Evolutionary conservation across 1,139 yeast species (phyloP).

Genomic region (Arxiozyma slooffiae): DNA sequence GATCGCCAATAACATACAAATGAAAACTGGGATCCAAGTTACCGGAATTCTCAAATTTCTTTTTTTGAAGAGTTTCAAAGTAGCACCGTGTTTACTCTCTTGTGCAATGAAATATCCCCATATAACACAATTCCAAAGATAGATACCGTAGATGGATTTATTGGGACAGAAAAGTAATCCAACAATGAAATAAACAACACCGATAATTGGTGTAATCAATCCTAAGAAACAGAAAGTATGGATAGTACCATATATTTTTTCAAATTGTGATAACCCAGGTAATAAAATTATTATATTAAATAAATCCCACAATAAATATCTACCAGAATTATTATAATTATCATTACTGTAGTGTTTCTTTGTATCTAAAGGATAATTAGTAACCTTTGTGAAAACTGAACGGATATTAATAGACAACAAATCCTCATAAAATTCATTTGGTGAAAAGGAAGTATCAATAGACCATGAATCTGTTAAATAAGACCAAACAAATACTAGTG

Average conservation of each 20-base stretch:
- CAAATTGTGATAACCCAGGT: conserved; percentile 4
- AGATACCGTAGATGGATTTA: background rate
- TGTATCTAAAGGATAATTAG: conserved; percentile 3
- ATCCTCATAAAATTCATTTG: background rate
- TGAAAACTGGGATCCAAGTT: background rate
- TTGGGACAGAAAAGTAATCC: background rate
- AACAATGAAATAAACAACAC: background rate
- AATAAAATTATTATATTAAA: background rate
- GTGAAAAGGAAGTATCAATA: conserved; percentile 1
- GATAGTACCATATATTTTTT: conserved; percentile 3
- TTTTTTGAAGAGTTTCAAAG: background rate
- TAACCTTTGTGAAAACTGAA: background rate
- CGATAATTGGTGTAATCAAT: conserved; percentile 1
- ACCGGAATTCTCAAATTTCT: background rate
- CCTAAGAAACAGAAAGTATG: conserved; percentile 3
- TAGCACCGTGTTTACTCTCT: conserved; percentile 4
- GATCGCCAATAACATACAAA: background rate
- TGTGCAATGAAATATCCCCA: conserved; percentile 4
- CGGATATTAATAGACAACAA: background rate
- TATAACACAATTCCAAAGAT: conserved; percentile 3
- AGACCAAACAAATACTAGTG: background rate
- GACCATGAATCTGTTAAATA: background rate
- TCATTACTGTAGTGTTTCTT: background rate
- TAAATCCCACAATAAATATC: background rate
- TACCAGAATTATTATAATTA: no score